Base-by-base conservation (phyloP, 768 basidiomycete species). In the Termitomyces sp. region DNA sequence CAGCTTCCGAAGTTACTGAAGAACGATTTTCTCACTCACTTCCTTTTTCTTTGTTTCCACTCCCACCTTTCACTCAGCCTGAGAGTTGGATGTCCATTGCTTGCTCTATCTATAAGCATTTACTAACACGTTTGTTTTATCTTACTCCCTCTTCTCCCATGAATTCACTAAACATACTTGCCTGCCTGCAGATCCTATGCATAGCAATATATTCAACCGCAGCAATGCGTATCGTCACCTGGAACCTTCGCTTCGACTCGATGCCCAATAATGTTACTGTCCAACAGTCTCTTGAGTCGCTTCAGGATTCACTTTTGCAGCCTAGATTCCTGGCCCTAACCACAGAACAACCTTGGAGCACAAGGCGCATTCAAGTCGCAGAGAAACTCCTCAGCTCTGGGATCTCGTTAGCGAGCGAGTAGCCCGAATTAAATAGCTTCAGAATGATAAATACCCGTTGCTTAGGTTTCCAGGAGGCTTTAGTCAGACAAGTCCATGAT, bases 401-500 rank as follows among this genome's bases (percentile, higher is more conserved):
- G 1, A 62, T 75, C 22, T 68, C 68, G 24, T 59, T 81, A n/a
- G 69, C 72, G 24, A 74, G 78, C 73, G 49, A 45, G 71, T 61
- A 1, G 2, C 11, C 37, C 45, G 5, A 24, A 10, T 35, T 0
- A 8, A 40, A 12, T 11, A 40, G 24, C 14, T 8, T 11, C n/a
- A 7, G 5, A 37, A 50, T 50, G 30, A 32, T 32, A 9, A n/a
- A 32, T 10, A 10, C 2, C 30, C 30, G 34, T 43, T 32, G 32
- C 42, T n/a, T 53, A 79, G 79, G 75, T 19, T 77, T 80, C 59
- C 80, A 81, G 55, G 80, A 82, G 58, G 83, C 77, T 2, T 70
- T 85, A 8, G 66, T 79, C 24, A 66, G 78, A 51, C 85, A 87
- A 62, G 78, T 87, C 5, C 64, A 66, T 24, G 85, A 87, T 59